Conservation (phyloP, 176 grass and related monocot species). For the Zizania latifolia region DNA sequence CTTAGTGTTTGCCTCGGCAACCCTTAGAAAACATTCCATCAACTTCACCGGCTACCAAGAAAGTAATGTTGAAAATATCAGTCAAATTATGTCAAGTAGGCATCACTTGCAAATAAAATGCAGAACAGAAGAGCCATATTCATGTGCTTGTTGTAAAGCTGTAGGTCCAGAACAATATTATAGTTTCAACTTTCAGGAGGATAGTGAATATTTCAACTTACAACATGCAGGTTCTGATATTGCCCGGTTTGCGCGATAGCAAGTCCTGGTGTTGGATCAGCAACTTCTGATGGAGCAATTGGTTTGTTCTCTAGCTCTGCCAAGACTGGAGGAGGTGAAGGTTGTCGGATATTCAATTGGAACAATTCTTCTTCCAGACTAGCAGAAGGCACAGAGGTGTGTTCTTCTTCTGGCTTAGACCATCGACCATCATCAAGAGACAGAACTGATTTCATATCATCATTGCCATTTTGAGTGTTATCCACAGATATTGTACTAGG, state of each 20-base stretch:
- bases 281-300: conserved; percentile 80
- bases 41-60: conserved; percentile 79
- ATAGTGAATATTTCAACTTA: conserved; percentile 47
- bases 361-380: conserved; percentile 57
- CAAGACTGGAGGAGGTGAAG: conserved; percentile 81
- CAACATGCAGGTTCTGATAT: conserved; percentile 93
- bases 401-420: conserved; percentile 53
- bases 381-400: conserved; percentile 29
- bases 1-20: conserved; percentile 85
- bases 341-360: conserved; percentile 75
- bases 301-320: conserved; percentile 57
- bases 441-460: conserved; percentile 86
- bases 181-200: conserved; percentile 1
- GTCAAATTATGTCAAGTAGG: neutral
- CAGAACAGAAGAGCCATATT: conserved; percentile 5
- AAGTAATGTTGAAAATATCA: conserved; percentile 18
- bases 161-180: conserved; percentile 3
- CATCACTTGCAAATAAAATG: conserved; percentile 34
- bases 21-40: conserved; percentile 95
- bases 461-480: conserved; percentile 38
- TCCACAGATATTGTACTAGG: conserved; percentile 23
- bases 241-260: conserved; percentile 37
- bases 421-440: conserved; percentile 98
- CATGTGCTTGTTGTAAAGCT: conserved; percentile 3
- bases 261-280: conserved; percentile 84